Conservation (phyloP, 805 yeast genomes). For the Deakozyma indianensis region DNA sequence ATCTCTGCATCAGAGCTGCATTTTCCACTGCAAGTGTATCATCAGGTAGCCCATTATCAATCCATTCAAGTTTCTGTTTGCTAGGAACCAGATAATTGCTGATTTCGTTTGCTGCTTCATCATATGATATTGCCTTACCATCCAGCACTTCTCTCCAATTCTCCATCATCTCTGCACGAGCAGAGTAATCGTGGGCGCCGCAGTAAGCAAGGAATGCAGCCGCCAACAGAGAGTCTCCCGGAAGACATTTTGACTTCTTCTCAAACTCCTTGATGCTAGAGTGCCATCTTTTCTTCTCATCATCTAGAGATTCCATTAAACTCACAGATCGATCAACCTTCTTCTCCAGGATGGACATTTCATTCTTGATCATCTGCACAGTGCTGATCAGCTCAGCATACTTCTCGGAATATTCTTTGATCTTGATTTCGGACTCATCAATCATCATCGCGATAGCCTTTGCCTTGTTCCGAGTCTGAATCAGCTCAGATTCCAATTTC, state of each 20-base stretch:
- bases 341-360: slow-evolving; percentile 45
- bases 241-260: slow-evolving; percentile 28
- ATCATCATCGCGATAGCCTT: slow-evolving; percentile 75
- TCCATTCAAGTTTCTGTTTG: slow-evolving; percentile 36
- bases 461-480: slow-evolving; percentile 50
- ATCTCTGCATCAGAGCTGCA: slow-evolving; percentile 33
- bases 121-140: slow-evolving; percentile 22
- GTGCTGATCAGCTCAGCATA: slow-evolving; percentile 70
- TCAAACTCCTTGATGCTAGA: slow-evolving; percentile 37
- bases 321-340: slow-evolving; percentile 49
- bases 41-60: slow-evolving; percentile 33
- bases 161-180: slow-evolving; percentile 24
- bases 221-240: slow-evolving; percentile 53
- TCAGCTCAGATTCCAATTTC: slow-evolving; percentile 42
- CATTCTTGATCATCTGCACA: slow-evolving; percentile 57
- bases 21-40: slow-evolving; percentile 57
- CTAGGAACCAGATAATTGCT: slow-evolving; percentile 27
- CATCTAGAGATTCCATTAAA: slow-evolving; percentile 46
- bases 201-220: slow-evolving; percentile 49
- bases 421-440: slow-evolving; percentile 50
- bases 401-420: slow-evolving; percentile 48
- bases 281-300: slow-evolving; percentile 69
- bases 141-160: slow-evolving; percentile 26
- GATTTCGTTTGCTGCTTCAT: slow-evolving; percentile 13
- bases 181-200: slow-evolving; percentile 41